Percentiles rank a stretch among this genome's conserved stretches.
phyloP scores from a whole-genome alignment of 2,329 filamentous ascomycete species.

The Apiospora malaysiana region DNA sequence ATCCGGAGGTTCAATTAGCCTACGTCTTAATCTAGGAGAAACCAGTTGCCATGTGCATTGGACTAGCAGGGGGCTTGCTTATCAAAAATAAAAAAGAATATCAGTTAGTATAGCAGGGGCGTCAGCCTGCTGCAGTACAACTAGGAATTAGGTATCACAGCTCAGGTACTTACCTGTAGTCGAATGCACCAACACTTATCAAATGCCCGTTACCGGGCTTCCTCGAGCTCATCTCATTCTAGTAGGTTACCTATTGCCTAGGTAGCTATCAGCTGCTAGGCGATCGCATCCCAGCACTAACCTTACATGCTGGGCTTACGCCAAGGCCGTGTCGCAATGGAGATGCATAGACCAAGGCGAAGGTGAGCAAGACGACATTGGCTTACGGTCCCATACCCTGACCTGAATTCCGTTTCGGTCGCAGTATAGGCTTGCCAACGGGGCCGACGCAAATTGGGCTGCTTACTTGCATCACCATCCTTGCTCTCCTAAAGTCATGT shows the following conservation, averaged over 20 bases:
- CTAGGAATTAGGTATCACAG: background rate
- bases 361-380: constrained; percentile 13
- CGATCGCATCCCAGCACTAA: background rate
- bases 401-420: constrained; percentile 5
- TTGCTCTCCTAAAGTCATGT: constrained; percentile 12
- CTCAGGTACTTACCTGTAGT: too few relatives aligned
- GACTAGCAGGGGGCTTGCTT: constrained; percentile 15
- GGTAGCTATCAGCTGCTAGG: background rate
- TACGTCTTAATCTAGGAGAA: background rate
- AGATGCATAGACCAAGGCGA: background rate
- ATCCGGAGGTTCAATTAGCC: constrained; percentile 2
- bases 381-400: background rate
- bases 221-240: background rate
- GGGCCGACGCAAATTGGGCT: constrained; percentile 15
- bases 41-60: background rate
- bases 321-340: constrained; percentile 12
- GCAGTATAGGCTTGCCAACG: constrained; percentile 16
- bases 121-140: background rate
- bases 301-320: background rate
- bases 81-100: background rate
- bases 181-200: background rate
- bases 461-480: constrained; percentile 20
- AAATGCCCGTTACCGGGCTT: background rate
- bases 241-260: background rate
- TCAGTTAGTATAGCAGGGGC: background rate